phyloP scores from a whole-genome alignment of 805 yeast genomes.

The Scheffersomyces amazonensis region DNA sequence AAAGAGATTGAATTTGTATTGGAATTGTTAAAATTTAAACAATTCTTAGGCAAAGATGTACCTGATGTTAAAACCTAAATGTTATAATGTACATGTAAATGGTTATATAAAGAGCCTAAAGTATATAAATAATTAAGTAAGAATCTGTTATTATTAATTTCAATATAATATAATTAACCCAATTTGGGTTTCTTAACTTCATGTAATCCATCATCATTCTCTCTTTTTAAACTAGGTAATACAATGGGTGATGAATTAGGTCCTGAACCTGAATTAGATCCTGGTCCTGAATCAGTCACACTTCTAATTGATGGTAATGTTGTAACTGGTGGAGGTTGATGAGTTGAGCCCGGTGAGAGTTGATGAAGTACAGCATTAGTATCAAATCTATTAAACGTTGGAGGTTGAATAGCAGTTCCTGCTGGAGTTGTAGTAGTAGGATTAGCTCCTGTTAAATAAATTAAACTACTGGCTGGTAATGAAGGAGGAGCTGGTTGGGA shows the following conservation, averaged over 20 bases:
- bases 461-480: not conserved
- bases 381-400: not conserved
- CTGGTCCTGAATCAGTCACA: conserved; percentile 2
- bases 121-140: too few species aligned
- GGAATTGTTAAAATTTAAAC: conserved; percentile 65
- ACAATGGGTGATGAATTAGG: conserved; percentile 4
- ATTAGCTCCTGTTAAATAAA: not conserved
- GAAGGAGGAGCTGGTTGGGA: not conserved
- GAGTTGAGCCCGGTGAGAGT: not conserved
- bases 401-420: not conserved
- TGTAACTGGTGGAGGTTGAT: not conserved
- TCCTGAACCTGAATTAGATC: not conserved
- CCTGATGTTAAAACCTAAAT: conserved; percentile 83
- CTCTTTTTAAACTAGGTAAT: conserved; percentile 20
- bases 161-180: conserved; percentile 2
- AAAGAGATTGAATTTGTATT: conserved; percentile 63
- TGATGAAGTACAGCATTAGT: not conserved
- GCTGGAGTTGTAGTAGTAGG: conserved; percentile 2
- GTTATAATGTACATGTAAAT: too few species aligned
- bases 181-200: conserved; percentile 11
- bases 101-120: too few species aligned
- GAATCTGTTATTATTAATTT: too few species aligned
- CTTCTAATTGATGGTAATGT: conserved; percentile 3
- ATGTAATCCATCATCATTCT: conserved; percentile 14
- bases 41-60: conserved; percentile 72